Evolutionary conservation across 306 rosid genomes (phyloP).

Genomic region (Quercus gilva): DNA sequence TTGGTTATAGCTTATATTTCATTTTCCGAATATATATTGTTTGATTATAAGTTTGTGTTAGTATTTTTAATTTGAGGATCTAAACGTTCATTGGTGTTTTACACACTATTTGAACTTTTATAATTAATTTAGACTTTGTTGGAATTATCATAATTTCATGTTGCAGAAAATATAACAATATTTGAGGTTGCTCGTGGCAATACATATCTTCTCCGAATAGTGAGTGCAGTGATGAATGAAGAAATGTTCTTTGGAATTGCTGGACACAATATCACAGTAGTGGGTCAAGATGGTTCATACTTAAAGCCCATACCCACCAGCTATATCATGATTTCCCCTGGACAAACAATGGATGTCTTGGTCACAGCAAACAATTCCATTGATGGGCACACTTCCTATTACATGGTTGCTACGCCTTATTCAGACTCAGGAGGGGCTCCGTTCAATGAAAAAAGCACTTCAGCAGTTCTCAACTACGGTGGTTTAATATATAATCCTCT

Average conservation of each 20-base stretch:
- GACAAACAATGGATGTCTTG: slow-evolving; percentile 51
- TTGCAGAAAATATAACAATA: slow-evolving; percentile 31
- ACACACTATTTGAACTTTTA: too few species aligned
- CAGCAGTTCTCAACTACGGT: slow-evolving; percentile 26
- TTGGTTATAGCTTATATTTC: too few species aligned
- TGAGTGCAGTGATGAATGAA: slow-evolving; percentile 38
- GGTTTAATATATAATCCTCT: slow-evolving; percentile 8
- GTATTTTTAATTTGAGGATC: too few species aligned
- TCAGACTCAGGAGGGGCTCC: background rate
- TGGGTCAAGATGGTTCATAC: slow-evolving; percentile 37
- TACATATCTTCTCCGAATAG: slow-evolving; percentile 10
- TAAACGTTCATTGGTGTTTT: too few species aligned
- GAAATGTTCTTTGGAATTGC: slow-evolving; percentile 39
- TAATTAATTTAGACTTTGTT: too few species aligned
- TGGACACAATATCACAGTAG: slow-evolving; percentile 33
- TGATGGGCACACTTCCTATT: slow-evolving; percentile 8
- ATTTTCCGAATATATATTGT: too few species aligned
- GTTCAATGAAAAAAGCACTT: slow-evolving; percentile 2
- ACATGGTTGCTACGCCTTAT: slow-evolving; percentile 31
- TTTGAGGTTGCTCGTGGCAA: slow-evolving; percentile 2
- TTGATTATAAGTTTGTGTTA: too few species aligned
- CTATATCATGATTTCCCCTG: slow-evolving; percentile 42
- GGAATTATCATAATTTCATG: background rate
- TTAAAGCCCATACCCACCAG: slow-evolving; percentile 27
- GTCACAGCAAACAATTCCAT: slow-evolving; percentile 25